Evolutionary conservation across 148 eudicot genomes (phyloP), one percentile per base, ranked within the genome.

Genomic region (Persicaria maculosa): DNA sequence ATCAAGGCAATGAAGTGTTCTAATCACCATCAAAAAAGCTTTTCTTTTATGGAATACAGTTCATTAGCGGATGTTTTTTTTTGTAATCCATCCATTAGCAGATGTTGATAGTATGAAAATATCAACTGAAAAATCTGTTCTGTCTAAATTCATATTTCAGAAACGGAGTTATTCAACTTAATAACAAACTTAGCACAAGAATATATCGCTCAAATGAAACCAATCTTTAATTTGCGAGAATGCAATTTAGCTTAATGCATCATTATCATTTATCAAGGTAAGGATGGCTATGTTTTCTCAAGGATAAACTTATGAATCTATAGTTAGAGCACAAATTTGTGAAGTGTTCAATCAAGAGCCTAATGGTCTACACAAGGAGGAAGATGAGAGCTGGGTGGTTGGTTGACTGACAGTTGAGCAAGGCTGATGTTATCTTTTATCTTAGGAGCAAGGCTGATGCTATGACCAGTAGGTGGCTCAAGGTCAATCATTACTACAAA

Each of bases 131-230:
- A 59, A 22, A 22, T 8, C 65, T 20, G 65, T 36, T 57, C 11
- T 20, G 65, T 59, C 65, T 19, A 59, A 22, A 59, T 11, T 59
- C 19, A 20, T 3, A 59, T 1, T 36, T 59, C 14, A 2, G 43
- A 15, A 22, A 22, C 6, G 19, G 10, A 3, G 40, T 59, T 31
- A 59, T 59, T 11, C 14, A 22, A 59, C 65, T 22, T 59, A 20
- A 57, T 59, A 59, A 59, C 40, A 59, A 59, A 59, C 65, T 59
- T 59, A 22, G 40, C 31, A 22, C 65, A 58, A 58, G 31, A 55
- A 58, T 19, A 9, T 59, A 57, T 8, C 19, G 9, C 36, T 19
- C 62, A 57, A 57, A n/a, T 57, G 62, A 57, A 57, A 19, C 62
- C 62, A 19, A 20, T 57, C 22, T 54, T 54, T 19, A 54, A 54